Evolutionary conservation across 345 rosid genomes (phyloP), one percentile per base, ranked within the genome.

Genomic region (Schrenkiella parvula): DNA sequence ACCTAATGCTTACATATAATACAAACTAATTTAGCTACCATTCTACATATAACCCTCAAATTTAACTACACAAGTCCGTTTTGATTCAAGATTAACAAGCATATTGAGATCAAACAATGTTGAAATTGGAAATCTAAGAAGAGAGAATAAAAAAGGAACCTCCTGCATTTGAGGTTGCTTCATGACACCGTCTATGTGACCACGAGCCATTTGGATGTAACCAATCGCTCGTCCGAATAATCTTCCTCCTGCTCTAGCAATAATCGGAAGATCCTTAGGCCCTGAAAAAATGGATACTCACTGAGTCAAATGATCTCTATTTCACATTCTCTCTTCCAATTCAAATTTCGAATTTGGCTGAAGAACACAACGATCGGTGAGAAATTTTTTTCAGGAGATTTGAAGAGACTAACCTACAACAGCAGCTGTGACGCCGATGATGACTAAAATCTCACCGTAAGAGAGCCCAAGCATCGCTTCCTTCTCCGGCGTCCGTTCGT

Each of bases 161-260:
- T 93, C 92, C 14, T 84, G 92, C 80, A 88, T 91, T 79, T 93
- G 95, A 76, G 98, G 79, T 77, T 91, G 95, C 67, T 91, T 89
- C 98, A 89, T 83, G 48, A 85, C 85, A 71, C 75, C 80, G 22
- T 89, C 92, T 10, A 92, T 83, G 38, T 92, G 98, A n/a, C 93
- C 88, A 77, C 98, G 96, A 57, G 95, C 95, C 78, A 89, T 52
- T 52, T 88, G 96, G 29, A 92, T 92, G 41, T 88, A 92, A 1
- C 95, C 95, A 41, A 89, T 81, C 18, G 97, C 89, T 60, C 92
- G 79, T 54, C 96, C 98, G 3, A 88, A 82, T 42, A 91, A 80
- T 73, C 89, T 82, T 35, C 98, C 98, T 2, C 82, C 91, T 8
- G 88, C 84, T 82, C 92, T 88, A 0, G 96, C 92, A 2, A 93